Conservation (phyloP, 2,329 filamentous ascomycete species). For the Exophiala dermatitidis region DNA sequence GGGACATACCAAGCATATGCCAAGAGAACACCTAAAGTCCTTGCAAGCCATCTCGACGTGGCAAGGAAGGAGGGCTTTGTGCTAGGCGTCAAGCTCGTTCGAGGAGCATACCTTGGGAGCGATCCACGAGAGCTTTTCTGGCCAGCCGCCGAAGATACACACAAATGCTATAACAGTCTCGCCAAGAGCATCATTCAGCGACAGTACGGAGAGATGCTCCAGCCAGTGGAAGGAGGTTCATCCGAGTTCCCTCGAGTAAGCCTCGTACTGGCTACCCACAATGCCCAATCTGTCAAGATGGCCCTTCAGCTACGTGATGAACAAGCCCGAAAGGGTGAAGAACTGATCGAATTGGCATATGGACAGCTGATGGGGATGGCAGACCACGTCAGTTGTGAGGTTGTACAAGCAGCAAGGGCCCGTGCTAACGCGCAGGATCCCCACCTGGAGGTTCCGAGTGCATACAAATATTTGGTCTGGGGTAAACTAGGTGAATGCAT, state of each 20-base stretch:
- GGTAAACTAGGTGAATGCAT: constrained; percentile 64
- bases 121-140: constrained; percentile 65
- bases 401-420: constrained; percentile 42
- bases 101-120: constrained; percentile 64
- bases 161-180: constrained; percentile 65
- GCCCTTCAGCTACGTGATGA: constrained; percentile 45
- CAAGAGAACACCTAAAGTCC: constrained; percentile 52
- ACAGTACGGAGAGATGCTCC: constrained; percentile 52
- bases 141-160: constrained; percentile 64
- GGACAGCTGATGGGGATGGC: constrained; percentile 56
- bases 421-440: constrained; percentile 34
- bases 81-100: constrained; percentile 67
- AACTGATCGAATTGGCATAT: constrained; percentile 46
- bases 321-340: constrained; percentile 36
- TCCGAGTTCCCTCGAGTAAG: constrained; percentile 50
- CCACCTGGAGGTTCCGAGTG: constrained; percentile 38
- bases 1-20: constrained; percentile 74
- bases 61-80: constrained; percentile 57
- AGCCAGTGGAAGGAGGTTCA: constrained; percentile 36
- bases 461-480: constrained; percentile 53
- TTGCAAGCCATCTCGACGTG: constrained; percentile 53
- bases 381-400: constrained; percentile 51
- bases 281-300: constrained; percentile 59
- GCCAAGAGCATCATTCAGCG: constrained; percentile 59
- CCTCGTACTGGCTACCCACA: constrained; percentile 77